These are phyloP conservation scores for Copromyces sp. DNA, from an alignment of 495 filamentous ascomycete genomes.

Conservation along the genomic window DNA sequence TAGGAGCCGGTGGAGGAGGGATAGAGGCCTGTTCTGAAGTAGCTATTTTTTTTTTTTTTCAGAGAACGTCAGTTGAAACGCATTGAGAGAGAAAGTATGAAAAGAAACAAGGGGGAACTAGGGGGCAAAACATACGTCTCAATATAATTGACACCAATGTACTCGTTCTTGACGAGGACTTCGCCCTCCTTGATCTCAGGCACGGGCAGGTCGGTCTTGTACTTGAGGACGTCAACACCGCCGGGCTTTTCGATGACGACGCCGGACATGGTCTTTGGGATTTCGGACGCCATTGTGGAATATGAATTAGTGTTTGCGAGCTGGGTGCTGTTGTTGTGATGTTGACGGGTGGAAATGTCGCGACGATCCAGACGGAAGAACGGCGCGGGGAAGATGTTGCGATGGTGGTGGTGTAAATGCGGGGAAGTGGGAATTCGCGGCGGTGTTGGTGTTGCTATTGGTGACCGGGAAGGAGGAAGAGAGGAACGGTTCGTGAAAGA, in stretches of 20 bases:
- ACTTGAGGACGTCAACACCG: constrained; percentile 67
- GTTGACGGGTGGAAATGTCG: background rate
- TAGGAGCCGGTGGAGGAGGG: constrained; percentile 36
- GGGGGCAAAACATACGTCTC: constrained; percentile 43
- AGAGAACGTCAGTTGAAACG: too few species aligned
- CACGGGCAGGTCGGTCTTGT: constrained; percentile 65
- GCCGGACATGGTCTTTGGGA: constrained; percentile 62
- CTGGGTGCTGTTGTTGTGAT: background rate
- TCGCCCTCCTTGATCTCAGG: constrained; percentile 61
- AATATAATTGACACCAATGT: constrained; percentile 84
- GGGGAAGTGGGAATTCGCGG: background rate
- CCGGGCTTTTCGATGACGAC: constrained; percentile 67
- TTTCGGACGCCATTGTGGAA: constrained; percentile 4
- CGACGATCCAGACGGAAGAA: background rate
- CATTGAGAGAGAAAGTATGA: too few species aligned
- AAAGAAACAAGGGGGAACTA: background rate
- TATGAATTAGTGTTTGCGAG: background rate
- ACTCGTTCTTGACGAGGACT: constrained; percentile 76
- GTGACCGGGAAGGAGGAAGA: background rate
- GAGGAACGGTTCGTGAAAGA: background rate
- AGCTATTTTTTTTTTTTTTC: constrained; percentile 33
- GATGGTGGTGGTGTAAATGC: background rate
- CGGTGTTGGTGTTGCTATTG: background rate
- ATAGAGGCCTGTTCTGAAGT: constrained; percentile 89
- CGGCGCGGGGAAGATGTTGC: background rate